These are phyloP conservation scores for Clitopilus hobsonii DNA, from an alignment of 768 basidiomycete genomes.

Conservation along the genomic window DNA sequence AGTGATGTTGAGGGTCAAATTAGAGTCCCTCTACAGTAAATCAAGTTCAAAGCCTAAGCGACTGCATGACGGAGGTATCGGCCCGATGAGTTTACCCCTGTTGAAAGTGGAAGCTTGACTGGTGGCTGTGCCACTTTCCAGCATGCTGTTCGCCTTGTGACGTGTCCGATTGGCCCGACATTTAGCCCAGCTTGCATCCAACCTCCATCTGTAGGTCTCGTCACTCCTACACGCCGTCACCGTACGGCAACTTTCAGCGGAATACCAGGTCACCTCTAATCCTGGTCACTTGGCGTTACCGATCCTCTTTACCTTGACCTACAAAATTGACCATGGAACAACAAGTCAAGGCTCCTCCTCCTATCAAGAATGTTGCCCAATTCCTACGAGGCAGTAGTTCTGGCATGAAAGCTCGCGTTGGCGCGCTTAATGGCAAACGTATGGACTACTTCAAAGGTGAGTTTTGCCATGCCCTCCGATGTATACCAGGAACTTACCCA, in stretches of 20 bases:
- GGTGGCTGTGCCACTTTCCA: not conserved
- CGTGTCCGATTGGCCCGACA: constrained; percentile 1
- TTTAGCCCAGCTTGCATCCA: not conserved
- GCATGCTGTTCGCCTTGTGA: not conserved
- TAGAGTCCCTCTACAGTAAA: too few species aligned
- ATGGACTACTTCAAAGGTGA: constrained; percentile 98
- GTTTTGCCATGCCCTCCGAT: constrained; percentile 11
- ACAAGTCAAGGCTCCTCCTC: constrained; percentile 74
- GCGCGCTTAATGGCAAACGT: constrained; percentile 90
- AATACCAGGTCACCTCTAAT: not conserved
- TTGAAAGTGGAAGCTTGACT: not conserved
- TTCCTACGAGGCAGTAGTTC: constrained; percentile 84
- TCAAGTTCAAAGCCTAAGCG: too few species aligned
- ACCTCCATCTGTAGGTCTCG: not conserved
- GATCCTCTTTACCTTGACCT: not conserved
- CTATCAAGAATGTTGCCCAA: constrained; percentile 77
- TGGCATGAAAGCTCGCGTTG: constrained; percentile 85
- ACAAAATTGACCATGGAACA: constrained; percentile 47
- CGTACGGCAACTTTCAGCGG: not conserved
- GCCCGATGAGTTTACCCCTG: not conserved
- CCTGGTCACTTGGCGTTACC: not conserved
- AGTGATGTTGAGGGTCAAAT: too few species aligned
- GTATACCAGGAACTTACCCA: not conserved
- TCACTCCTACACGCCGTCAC: not conserved
- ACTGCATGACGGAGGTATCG: not conserved